phyloP scores from a whole-genome alignment of 228 moss, liverwort and hornwort genomes.

The Sphagnum magellanicum region DNA sequence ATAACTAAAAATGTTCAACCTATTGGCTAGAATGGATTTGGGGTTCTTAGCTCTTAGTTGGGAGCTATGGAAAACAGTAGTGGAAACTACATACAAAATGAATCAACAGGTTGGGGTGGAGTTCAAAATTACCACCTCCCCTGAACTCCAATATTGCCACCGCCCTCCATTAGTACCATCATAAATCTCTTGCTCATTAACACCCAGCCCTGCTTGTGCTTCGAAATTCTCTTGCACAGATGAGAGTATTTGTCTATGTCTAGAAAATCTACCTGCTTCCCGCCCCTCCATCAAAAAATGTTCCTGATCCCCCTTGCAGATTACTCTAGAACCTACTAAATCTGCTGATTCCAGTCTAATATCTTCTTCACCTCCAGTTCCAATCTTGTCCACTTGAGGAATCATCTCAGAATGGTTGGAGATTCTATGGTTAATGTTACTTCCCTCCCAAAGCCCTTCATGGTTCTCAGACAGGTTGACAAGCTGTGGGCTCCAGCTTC shows the following conservation, averaged over 20 bases:
- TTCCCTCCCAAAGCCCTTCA: neutral
- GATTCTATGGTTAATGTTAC: too few species aligned
- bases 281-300: neutral
- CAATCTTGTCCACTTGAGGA: too few species aligned
- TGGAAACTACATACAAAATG: neutral
- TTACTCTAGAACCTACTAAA: too few species aligned
- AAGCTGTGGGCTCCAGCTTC: neutral
- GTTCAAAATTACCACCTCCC: conserved; percentile 29
- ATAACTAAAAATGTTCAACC: neutral
- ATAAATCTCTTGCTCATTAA: conserved; percentile 7
- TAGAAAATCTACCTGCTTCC: conserved; percentile 28
- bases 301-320: neutral
- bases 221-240: conserved; percentile 24
- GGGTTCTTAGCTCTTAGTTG: neutral
- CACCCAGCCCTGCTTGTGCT: conserved; percentile 24
- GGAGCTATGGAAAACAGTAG: neutral
- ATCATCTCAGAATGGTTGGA: too few species aligned
- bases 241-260: conserved; percentile 21
- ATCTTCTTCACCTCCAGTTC: too few species aligned
- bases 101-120: neutral
- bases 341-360: too few species aligned
- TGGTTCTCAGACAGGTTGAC: neutral
- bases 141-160: conserved; percentile 47
- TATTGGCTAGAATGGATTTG: neutral
- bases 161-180: conserved; percentile 34